Evolutionary conservation across 192 early-diverging fungal genomes (phyloP), one percentile per base, ranked within the genome.

Genomic region (Backusella circina): DNA sequence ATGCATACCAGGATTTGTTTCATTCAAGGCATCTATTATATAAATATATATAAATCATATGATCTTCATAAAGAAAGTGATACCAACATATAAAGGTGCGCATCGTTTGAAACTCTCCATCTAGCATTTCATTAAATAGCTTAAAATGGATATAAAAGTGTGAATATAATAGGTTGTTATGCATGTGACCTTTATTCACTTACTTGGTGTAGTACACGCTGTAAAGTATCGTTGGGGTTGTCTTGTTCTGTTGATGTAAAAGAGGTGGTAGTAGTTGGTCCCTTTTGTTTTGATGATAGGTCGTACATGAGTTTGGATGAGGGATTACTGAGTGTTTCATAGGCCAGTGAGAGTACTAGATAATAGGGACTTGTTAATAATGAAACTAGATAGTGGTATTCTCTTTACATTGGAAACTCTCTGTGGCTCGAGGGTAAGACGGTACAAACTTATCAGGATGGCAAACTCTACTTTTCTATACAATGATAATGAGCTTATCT

Each of bases 371-470:
- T 47, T 21, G 44, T 47, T 47, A 47, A 18, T 47, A 15, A 5
- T 18, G n/a, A n/a, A n/a, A n/a, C n/a, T n/a, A n/a, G n/a, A n/a
- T n/a, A n/a, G n/a, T n/a, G n/a, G n/a, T n/a, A n/a, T n/a, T n/a
- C n/a, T n/a, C n/a, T n/a, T 61, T 82, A 86, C 88, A 77, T 76
- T 89, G 88, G 66, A 89, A 89, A 16, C 86, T 84, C 57, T 86
- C 84, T 2, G 88, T 89, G 16, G 88, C 88, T 61, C 85, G 76
- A 70, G 86, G 84, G 65, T 89, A 85, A 32, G 82, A 82, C 28
- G 86, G 88, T 31, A 76, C 72, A 70, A 88, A 88, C 75, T 87
- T 87, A 75, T 89, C 88, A 30, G 88, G 88, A 67, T 89, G 88
- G 47, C 88, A 89, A 2, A 87, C 80, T 64, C 88, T 72, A 38